Evolutionary conservation across 2,329 filamentous ascomycete genomes (phyloP).

Genomic region (Bipolaris cookei): DNA sequence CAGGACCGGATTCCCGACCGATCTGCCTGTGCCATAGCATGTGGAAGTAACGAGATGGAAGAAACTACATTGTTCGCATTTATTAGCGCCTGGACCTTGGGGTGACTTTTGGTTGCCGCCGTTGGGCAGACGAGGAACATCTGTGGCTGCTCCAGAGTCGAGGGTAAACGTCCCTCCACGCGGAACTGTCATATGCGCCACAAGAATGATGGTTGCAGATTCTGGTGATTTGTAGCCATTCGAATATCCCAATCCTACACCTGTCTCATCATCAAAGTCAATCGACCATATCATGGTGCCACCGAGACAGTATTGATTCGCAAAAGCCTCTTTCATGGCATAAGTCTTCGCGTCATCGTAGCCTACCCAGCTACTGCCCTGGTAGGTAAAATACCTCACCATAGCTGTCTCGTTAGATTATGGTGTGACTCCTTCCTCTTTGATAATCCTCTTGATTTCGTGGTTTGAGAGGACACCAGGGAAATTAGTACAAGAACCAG

Average conservation of each 20-base stretch:
- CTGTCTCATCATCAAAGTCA: constrained; percentile 21
- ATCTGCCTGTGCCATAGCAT: constrained; percentile 17
- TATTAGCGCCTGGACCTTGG: constrained; percentile 8
- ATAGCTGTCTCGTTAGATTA: constrained; percentile 32
- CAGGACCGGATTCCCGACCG: constrained; percentile 10
- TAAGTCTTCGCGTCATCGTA: constrained; percentile 50
- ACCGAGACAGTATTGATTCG: constrained; percentile 31
- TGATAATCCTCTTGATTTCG: constrained; percentile 46
- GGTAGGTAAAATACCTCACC: constrained; percentile 42
- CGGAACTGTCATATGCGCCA: constrained; percentile 7
- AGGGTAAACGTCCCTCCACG: constrained; percentile 14
- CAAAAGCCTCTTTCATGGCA: constrained; percentile 56
- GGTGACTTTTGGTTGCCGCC: constrained; percentile 14
- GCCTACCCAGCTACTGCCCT: constrained; percentile 47
- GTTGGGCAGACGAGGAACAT: constrained; percentile 13
- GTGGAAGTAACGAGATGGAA: constrained; percentile 17
- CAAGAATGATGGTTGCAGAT: constrained; percentile 8
- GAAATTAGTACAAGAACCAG: constrained; percentile 31
- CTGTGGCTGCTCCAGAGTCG: constrained; percentile 6
- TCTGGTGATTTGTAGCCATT: constrained; percentile 15
- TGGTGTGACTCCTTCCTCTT: constrained; percentile 25
- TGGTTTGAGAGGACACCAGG: constrained; percentile 39
- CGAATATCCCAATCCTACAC: constrained; percentile 14
- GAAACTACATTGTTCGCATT: constrained; percentile 18
- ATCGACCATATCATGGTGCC: constrained; percentile 33